Base-by-base conservation (phyloP, 225 moss, liverwort and hornwort genomes). In the Sphagnum contortum region DNA sequence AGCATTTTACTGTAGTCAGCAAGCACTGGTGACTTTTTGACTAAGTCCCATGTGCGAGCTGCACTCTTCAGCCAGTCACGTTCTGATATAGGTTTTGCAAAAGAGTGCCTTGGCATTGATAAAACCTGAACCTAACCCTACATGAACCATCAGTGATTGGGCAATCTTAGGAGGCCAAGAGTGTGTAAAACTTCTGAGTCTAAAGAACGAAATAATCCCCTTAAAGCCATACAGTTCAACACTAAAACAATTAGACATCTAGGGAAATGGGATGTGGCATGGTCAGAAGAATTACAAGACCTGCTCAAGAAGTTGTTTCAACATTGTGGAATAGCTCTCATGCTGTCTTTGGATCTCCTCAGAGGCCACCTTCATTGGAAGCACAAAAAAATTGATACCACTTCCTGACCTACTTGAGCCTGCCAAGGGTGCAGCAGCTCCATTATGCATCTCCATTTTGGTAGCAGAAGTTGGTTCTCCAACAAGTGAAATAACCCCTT, bases 1-100 rank as follows among this genome's bases (percentile, higher is more conserved):
- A 98, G 70, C 76, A 93, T 87, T 71, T 88, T 93, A 79, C 77
- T 84, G 67, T 98, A 98, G 5, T 98, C 93, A 50, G 87, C 84
- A 48, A 98, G 80, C 58, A 93, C 93, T 29, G 77, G 89, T 48
- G 98, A 98, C 66, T 82, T 93, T 73, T 98, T 98, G 62, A 98
- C 93, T 45, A 93, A 67, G 67, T 98, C 98, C 98, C 98, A 98
- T 63, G 90, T 84, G 10, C 93, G 89, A 65, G 80, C 85, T 58
- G 91, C 73, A 69, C 75, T 86, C 73, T 87, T 86, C 9, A 98
- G 77, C 98, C 98, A 98, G 51, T 98, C 98, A 53, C 87, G 80
- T 72, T 98, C 98, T 45, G 80, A 80, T 64, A 93, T 67, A 13
- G 91, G 87, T 70, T 84, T 93, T 1, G 73, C 69, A 65, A 98